Conservation (phyloP, 495 filamentous ascomycete species). For the Aspergillus indologenus region DNA sequence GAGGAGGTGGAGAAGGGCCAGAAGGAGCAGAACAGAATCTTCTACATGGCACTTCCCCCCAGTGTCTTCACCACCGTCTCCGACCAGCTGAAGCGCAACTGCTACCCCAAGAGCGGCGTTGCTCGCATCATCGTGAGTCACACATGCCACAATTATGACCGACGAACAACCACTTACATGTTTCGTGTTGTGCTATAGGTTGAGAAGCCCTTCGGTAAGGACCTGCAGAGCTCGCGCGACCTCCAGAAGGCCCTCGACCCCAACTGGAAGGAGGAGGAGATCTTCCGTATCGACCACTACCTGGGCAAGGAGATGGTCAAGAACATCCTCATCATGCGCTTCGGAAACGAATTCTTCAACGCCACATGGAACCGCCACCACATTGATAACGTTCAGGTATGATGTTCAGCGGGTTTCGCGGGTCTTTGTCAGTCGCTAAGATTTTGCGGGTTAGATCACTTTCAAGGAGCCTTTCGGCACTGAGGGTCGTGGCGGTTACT, state of each 20-base stretch:
- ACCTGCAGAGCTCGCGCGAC: conserved; percentile 88
- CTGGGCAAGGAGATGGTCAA: conserved; percentile 99
- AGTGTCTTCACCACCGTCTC: conserved; percentile 98
- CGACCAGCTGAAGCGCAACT: conserved; percentile 93
- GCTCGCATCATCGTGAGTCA: conserved; percentile 81
- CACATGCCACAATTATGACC: too few species aligned
- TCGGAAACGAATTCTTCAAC: conserved; percentile 98
- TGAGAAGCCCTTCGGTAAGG: conserved; percentile 99
- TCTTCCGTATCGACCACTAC: conserved; percentile 99
- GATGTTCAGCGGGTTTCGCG: background rate
- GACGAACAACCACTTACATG: conserved; percentile 11
- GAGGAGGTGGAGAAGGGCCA: conserved; percentile 80
- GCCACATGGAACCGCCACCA: conserved; percentile 99
- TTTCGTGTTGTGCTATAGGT: conserved; percentile 54
- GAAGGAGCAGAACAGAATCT: conserved; percentile 84
- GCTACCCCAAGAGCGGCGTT: conserved; percentile 87
- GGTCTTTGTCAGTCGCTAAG: conserved; percentile 11
- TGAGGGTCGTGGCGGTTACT: conserved; percentile 98
- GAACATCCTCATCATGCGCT: conserved; percentile 97
- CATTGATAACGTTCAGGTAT: conserved; percentile 88
- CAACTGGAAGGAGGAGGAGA: conserved; percentile 98
- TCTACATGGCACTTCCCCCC: conserved; percentile 98
- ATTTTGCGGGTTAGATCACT: conserved; percentile 59
- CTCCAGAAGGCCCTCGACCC: conserved; percentile 93
- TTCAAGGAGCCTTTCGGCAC: conserved; percentile 99